A percentile compares a stretch with the other conserved stretches of the same genome.
Conservation (phyloP, 1,284 basidiomycete species). For the Ceratobasidium papillatum region DNA sequence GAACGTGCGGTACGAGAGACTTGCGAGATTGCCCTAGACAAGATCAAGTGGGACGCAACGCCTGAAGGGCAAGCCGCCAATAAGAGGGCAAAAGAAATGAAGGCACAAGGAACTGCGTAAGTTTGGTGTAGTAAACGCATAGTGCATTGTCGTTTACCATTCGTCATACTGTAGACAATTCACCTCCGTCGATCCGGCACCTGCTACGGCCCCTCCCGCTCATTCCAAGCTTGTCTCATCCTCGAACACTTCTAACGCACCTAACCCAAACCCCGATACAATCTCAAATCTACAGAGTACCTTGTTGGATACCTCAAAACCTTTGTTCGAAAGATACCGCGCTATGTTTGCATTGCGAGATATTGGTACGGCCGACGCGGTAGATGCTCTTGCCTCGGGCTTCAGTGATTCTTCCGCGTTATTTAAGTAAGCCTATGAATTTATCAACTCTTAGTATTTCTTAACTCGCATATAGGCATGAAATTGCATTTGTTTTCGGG, state of each 20-base stretch:
- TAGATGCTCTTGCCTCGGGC: slow-evolving; percentile 90
- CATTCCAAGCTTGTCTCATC: slow-evolving; percentile 52
- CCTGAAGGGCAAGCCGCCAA: slow-evolving; percentile 53
- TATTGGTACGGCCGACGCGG: slow-evolving; percentile 78
- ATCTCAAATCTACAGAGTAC: slow-evolving; percentile 67
- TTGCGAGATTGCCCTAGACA: slow-evolving; percentile 95
- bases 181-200: slow-evolving; percentile 96
- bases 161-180: slow-evolving; percentile 63
- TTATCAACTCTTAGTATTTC: neutral
- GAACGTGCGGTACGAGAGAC: slow-evolving; percentile 92
- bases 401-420: slow-evolving; percentile 87
- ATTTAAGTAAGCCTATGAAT: slow-evolving; percentile 74
- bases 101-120: slow-evolving; percentile 37
- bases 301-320: slow-evolving; percentile 73
- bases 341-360: slow-evolving; percentile 99
- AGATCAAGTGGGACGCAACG: slow-evolving; percentile 90
- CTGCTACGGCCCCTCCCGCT: slow-evolving; percentile 59
- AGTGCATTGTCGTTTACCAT: neutral
- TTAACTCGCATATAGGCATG: slow-evolving; percentile 68
- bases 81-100: slow-evolving; percentile 41
- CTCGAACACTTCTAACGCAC: slow-evolving; percentile 49
- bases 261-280: slow-evolving; percentile 58
- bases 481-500: slow-evolving; percentile 98
- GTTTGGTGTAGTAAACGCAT: neutral
- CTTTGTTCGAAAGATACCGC: slow-evolving; percentile 94